phyloP scores from a whole-genome alignment of 192 early-diverging fungal genomes.

The Funneliformis mosseae region DNA sequence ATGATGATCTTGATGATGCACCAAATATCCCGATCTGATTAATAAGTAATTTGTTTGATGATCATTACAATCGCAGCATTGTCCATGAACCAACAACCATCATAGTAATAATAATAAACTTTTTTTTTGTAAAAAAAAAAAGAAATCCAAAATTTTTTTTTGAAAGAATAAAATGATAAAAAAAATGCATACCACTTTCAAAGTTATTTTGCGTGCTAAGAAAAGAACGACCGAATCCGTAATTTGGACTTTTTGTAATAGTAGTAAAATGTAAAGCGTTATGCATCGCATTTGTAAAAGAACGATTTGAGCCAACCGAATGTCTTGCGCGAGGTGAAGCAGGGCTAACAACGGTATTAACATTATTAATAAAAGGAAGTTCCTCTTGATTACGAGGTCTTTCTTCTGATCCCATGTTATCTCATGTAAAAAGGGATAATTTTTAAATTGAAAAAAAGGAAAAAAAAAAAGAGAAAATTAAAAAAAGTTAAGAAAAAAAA shows the following conservation, averaged over 20 bases:
- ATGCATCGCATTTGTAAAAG: conserved; percentile 1
- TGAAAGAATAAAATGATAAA: background rate
- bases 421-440: background rate
- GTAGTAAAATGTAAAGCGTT: conserved; percentile 16
- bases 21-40: conserved; percentile 8
- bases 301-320: background rate
- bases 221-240: conserved; percentile 21
- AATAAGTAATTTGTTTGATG: background rate
- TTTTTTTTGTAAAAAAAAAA: background rate
- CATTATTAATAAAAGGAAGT: background rate
- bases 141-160: background rate
- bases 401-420: background rate
- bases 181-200: conserved; percentile 13
- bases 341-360: background rate
- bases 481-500: background rate
- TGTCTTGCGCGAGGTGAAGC: background rate
- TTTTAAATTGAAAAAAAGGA: background rate
- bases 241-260: background rate
- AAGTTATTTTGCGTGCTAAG: conserved; percentile 11
- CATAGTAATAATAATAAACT: background rate
- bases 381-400: background rate
- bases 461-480: background rate
- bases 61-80: background rate
- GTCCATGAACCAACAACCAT: background rate
- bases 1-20: background rate